These are phyloP conservation scores for Schizopora paradoxa DNA, from an alignment of 1,284 basidiomycete genomes.

Conservation along the genomic window DNA sequence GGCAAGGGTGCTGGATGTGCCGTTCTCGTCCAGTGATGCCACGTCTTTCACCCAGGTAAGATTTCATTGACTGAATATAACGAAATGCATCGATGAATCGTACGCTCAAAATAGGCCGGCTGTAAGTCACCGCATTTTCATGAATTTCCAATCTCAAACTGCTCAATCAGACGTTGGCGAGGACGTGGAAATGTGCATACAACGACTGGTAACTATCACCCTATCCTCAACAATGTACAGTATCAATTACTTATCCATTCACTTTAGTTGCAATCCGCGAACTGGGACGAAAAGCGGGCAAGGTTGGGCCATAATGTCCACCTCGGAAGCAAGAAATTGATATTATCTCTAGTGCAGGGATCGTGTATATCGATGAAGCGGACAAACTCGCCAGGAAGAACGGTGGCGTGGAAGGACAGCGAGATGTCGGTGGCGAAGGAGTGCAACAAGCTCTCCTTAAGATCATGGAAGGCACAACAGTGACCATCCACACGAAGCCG, in stretches of 20 bases:
- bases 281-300: constrained; percentile 80
- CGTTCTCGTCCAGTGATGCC: constrained; percentile 86
- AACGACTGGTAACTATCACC: constrained; percentile 54
- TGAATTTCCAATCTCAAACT: constrained; percentile 6
- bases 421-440: constrained; percentile 94
- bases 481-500: constrained; percentile 72
- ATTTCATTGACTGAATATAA: constrained; percentile 9
- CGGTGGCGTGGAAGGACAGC: constrained; percentile 62
- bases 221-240: neutral
- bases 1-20: constrained; percentile 83
- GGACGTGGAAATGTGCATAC: constrained; percentile 87
- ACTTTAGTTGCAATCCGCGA: constrained; percentile 72
- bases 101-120: constrained; percentile 51
- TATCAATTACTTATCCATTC: constrained; percentile 7
- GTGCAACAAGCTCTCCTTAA: constrained; percentile 91
- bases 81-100: constrained; percentile 13
- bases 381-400: constrained; percentile 85
- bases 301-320: constrained; percentile 37
- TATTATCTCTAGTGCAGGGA: constrained; percentile 60
- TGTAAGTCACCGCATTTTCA: constrained; percentile 44
- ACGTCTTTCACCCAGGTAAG: constrained; percentile 75
- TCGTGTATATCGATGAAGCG: constrained; percentile 94
- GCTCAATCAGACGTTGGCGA: constrained; percentile 77
- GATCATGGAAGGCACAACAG: constrained; percentile 87
- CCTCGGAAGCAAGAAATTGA: constrained; percentile 16